Percentiles rank a stretch among this genome's conserved stretches.
phyloP scores from a whole-genome alignment of 257 asterid genomes.

The Leptodermis oblonga region DNA sequence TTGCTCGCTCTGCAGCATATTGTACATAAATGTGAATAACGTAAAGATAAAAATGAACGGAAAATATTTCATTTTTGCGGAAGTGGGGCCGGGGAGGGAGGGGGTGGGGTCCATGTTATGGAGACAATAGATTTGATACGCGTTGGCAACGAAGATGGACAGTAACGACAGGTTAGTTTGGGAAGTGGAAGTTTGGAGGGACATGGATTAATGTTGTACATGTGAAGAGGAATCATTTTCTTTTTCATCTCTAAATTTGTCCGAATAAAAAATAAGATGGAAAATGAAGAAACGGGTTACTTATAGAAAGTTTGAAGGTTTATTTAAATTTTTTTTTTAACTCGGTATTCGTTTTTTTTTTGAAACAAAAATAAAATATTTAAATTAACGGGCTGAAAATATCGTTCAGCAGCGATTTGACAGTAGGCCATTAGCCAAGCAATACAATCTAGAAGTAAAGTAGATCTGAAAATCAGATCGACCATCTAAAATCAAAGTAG shows the following conservation, averaged over 20 bases:
- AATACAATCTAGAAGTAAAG: too few species aligned
- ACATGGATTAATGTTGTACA: constrained; percentile 18
- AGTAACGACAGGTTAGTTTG: not conserved
- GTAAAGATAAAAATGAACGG: not conserved
- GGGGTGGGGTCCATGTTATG: not conserved
- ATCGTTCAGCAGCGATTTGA: too few species aligned
- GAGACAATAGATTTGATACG: not conserved
- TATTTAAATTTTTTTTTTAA: too few species aligned
- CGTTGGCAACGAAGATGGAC: too few species aligned
- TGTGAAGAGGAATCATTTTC: constrained; percentile 16
- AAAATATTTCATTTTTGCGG: too few species aligned
- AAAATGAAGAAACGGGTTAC: not conserved
- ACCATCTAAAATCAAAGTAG: too few species aligned
- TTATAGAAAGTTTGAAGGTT: too few species aligned
- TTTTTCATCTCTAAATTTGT: not conserved
- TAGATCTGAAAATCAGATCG: too few species aligned
- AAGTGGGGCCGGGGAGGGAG: not conserved
- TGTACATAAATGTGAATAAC: not conserved
- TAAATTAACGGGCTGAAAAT: too few species aligned
- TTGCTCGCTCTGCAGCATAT: constrained; percentile 1
- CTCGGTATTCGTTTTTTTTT: not conserved
- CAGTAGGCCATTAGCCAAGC: too few species aligned
- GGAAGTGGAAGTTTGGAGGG: constrained; percentile 10
- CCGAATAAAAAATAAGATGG: not conserved
- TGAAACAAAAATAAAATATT: too few species aligned